Evolutionary conservation across 73 alveolate genomes (phyloP).

Genomic region (Paramecium pentaurelia): DNA sequence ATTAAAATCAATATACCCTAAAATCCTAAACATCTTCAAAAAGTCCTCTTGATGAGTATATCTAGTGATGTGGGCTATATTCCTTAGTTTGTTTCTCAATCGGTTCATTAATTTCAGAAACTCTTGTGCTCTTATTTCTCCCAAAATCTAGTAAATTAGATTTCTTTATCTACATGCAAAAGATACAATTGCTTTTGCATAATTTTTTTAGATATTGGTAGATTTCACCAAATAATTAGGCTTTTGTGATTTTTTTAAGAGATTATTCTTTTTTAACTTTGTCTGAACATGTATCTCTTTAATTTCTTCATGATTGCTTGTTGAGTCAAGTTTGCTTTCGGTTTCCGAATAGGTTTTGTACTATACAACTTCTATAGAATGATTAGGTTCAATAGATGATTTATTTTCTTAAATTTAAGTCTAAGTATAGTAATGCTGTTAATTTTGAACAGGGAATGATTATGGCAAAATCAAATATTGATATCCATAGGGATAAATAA

Average conservation of each 20-base stretch:
- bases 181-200: conserved; percentile 29
- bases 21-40: not conserved
- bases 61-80: not conserved
- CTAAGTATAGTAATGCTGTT: not conserved
- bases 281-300: not conserved
- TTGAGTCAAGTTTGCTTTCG: not conserved
- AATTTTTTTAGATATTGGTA: conserved; percentile 30
- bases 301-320: not conserved
- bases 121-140: not conserved
- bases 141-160: not conserved
- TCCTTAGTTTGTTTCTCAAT: conserved; percentile 18
- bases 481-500: not conserved
- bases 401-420: not conserved
- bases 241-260: not conserved
- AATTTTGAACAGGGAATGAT: not conserved
- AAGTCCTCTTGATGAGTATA: not conserved
- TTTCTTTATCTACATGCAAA: not conserved
- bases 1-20: not conserved
- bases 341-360: not conserved
- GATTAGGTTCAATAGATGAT: not conserved
- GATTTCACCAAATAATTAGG: not conserved
- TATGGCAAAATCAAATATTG: not conserved
- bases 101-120: not conserved
- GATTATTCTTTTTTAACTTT: not conserved
- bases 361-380: not conserved